Evolutionary conservation across 208 protist species (phyloP).

Genomic region (Acanthamoeba divionensis): DNA sequence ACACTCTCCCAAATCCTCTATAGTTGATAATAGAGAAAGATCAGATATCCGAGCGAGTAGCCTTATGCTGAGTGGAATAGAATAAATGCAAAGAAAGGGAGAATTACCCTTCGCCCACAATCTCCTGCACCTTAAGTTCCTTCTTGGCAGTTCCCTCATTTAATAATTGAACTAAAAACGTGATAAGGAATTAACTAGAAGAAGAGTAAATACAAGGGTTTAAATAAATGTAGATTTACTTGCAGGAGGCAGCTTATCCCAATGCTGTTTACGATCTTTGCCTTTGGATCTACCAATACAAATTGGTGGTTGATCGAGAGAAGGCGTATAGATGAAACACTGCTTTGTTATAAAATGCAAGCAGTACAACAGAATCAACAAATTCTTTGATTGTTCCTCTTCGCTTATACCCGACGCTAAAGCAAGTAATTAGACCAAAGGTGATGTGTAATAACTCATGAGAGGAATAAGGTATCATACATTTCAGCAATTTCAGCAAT

Average conservation of each 20-base stretch:
- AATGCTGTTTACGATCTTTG: conserved; percentile 2
- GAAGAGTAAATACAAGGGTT: not conserved
- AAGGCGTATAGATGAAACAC: conserved; percentile 23
- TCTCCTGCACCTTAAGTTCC: conserved; percentile 43
- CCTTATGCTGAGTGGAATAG: not conserved
- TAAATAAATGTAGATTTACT: not conserved
- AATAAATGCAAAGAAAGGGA: not conserved
- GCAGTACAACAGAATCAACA: conserved; percentile 40
- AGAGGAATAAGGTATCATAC: not conserved
- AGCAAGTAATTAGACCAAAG: not conserved
- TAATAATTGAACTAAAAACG: not conserved
- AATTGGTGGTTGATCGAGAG: not conserved
- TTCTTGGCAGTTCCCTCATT: conserved; percentile 25
- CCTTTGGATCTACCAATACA: not conserved
- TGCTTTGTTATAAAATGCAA: conserved; percentile 50
- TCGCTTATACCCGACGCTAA: conserved; percentile 24
- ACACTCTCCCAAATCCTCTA: conserved; percentile 49
- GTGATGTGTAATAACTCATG: too few relatives aligned
- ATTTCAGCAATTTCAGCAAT: conserved; percentile 21
- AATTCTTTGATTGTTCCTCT: not conserved
- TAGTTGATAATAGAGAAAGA: not conserved
- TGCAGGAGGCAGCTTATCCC: not conserved
- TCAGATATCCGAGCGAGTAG: not conserved
- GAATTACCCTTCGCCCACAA: conserved; percentile 49
- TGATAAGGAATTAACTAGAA: not conserved